These are phyloP conservation scores for Malus fusca DNA, from an alignment of 306 rosid species.

Conservation along the genomic window DNA sequence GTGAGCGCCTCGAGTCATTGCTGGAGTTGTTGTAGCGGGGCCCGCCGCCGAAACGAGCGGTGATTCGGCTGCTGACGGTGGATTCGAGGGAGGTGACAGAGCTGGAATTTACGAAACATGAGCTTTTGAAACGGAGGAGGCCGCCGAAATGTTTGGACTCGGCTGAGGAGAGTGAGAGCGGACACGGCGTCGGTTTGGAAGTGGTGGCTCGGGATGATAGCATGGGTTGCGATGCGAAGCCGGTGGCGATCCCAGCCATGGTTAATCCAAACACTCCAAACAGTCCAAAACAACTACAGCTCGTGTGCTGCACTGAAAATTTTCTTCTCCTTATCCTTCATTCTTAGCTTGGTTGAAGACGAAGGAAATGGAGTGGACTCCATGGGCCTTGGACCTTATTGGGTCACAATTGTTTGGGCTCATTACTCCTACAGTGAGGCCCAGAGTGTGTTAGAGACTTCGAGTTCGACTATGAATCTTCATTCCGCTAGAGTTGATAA, in stretches of 20 bases:
- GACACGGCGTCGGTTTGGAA: slow-evolving; percentile 17
- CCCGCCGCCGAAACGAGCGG: slow-evolving; percentile 50
- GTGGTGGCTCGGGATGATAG: slow-evolving; percentile 7
- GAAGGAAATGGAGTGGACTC: background rate
- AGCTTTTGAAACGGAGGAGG: slow-evolving; percentile 20
- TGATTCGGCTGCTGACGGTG: slow-evolving; percentile 15
- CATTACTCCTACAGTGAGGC: background rate
- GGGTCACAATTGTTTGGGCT: background rate
- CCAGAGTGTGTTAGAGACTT: background rate
- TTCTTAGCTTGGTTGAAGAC: background rate
- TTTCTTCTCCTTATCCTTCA: slow-evolving; percentile 26
- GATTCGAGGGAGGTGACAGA: slow-evolving; percentile 19
- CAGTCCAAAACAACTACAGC: background rate
- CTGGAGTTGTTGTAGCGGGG: slow-evolving; percentile 29
- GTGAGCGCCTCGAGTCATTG: slow-evolving; percentile 25
- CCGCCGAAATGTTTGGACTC: slow-evolving; percentile 50
- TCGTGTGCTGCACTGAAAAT: background rate
- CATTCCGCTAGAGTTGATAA: too few relatives aligned
- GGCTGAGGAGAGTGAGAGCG: slow-evolving; percentile 23
- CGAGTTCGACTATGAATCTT: too few relatives aligned
- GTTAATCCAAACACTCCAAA: background rate
- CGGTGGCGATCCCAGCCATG: slow-evolving; percentile 75
- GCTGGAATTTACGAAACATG: slow-evolving; percentile 22
- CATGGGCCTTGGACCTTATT: background rate
- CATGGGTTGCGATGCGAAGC: slow-evolving; percentile 39